Base-by-base conservation (phyloP, 768 basidiomycete species). In the Plicaturopsis crispa region DNA sequence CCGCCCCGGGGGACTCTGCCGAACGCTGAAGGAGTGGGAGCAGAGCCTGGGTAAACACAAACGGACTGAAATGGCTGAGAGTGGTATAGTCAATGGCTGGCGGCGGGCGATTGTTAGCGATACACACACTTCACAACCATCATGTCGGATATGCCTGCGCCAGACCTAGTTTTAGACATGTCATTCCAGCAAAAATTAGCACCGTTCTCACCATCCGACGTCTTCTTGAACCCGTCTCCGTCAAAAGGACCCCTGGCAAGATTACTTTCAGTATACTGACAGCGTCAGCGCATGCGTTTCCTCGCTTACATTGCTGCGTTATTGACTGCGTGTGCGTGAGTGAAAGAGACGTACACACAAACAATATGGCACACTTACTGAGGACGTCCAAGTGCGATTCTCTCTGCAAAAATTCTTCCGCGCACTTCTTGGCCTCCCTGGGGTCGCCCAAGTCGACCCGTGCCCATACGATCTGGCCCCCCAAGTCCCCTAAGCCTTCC, bases 371-470 rank as follows among this genome's bases (percentile, higher is more conserved):
- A 11, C 10, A 60, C 68, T 44, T 41, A 77, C 78, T 46, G 12
- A 81, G 48, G 5, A 79, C 59, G 47, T 82, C 78, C 40, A 82
- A 48, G 19, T 76, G 61, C 24, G 52, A 53, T 48, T 81, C 79
- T 47, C 52, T 65, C 40, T 36, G 48, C 54, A 75, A 46, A 42
- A 80, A 70, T 28, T 62, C 69, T 35, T 71, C 63, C 0, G 72
- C 79, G 4, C 69, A 51, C 20, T 51, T 56, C 48, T 66, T 73
- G n/a, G 68, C 71, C 20, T 61, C 54, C 23, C 62, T 57, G 2
- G 76, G 67, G 32, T 73, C 67, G 22, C 52, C 48, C 40, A 83
- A 50, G 51, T 81, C 74, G 11, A 81, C 60, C 28, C 69, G 60
- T 10, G 76, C 46, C 63, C 64, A 78, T 3, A 63, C 40, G 1